These are phyloP conservation scores for Paracorniculantispora psalliotae DNA, from an alignment of 2,329 filamentous ascomycete genomes.

Conservation along the genomic window DNA sequence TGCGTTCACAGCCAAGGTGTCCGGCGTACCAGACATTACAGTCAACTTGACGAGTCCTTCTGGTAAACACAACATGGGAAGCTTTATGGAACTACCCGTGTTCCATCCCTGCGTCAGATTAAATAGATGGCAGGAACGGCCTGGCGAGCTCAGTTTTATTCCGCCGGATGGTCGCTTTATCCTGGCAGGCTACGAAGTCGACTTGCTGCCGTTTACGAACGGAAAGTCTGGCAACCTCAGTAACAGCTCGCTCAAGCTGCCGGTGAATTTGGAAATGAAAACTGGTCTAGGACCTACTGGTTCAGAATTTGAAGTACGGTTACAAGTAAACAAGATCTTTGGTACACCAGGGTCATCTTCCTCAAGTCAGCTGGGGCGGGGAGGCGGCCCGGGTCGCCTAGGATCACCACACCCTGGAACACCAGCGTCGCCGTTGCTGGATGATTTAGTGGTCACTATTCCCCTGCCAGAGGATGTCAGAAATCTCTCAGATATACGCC, in stretches of 20 bases:
- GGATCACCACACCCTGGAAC: conserved; percentile 46
- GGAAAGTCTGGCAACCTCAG: conserved; percentile 50
- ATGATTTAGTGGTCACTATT: conserved; percentile 73
- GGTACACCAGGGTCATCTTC: conserved; percentile 31
- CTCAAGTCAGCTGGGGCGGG: conserved; percentile 34
- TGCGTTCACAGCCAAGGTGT: conserved; percentile 91
- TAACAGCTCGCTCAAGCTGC: conserved; percentile 68
- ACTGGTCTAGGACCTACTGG: conserved; percentile 71
- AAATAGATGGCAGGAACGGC: conserved; percentile 81
- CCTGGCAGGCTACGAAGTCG: conserved; percentile 88
- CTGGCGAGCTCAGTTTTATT: conserved; percentile 91
- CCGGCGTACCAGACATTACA: conserved; percentile 85
- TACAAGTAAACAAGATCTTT: conserved; percentile 66
- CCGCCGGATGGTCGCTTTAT: conserved; percentile 94
- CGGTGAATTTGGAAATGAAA: conserved; percentile 75
- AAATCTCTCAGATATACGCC: conserved; percentile 76
- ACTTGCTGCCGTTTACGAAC: conserved; percentile 70
- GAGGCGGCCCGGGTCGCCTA: conserved; percentile 36
- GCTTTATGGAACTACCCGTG: conserved; percentile 78
- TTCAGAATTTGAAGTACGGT: conserved; percentile 81
- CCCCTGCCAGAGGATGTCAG: conserved; percentile 75
- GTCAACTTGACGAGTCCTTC: conserved; percentile 75
- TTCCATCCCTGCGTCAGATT: conserved; percentile 95
- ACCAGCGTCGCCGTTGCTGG: conserved; percentile 57
- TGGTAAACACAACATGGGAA: conserved; percentile 69